Evolutionary conservation across 768 basidiomycete genomes (phyloP), one percentile per base, ranked within the genome.

Genomic region (Lactarius indigo): DNA sequence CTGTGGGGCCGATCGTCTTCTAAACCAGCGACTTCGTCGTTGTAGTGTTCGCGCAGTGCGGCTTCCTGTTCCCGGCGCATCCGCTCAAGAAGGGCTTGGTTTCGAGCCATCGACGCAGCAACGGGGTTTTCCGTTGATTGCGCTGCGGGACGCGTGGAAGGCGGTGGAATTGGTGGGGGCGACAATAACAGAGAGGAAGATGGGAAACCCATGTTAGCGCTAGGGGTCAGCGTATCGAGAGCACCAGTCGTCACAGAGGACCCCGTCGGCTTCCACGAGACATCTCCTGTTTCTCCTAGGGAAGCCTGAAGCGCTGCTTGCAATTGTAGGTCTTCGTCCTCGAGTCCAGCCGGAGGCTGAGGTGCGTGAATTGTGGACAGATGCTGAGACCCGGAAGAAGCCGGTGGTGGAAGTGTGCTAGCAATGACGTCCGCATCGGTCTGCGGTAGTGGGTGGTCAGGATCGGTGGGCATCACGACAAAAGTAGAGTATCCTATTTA

Each of bases 241-340:
- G 42, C 55, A 63, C 44, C 20, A n/a, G 58, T 33, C 20, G 26
- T 50, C 7, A 42, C 37, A 12, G 52, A n/a, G 26, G 52, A 41
- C 44, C 44, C 64, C 13, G 31, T 52, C 13, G 12, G 59, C 23
- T 52, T 59, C 69, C 50, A 28, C 18, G 63, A 61, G 10, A 68
- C 41, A 8, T 26, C 28, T 5, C 33, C 42, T 15, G 39, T 23
- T 26, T 70, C 47, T 39, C 75, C 75, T 52, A 96, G 77, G 5
- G 92, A 94, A 2, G 92, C 94, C 72, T 92, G 92, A 58, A 96
- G 78, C 0, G 91, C 94, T 6, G 87, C 90, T 74, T 97, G 95
- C 2, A 96, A 83, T 65, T 93, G 91, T 71, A 87, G 83, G 74
- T 97, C 94, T 73, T 94, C 94, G 69, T 93, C 90, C 66, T 91